Conservation (phyloP, 306 rosid species). For the Medicago ruthenica region DNA sequence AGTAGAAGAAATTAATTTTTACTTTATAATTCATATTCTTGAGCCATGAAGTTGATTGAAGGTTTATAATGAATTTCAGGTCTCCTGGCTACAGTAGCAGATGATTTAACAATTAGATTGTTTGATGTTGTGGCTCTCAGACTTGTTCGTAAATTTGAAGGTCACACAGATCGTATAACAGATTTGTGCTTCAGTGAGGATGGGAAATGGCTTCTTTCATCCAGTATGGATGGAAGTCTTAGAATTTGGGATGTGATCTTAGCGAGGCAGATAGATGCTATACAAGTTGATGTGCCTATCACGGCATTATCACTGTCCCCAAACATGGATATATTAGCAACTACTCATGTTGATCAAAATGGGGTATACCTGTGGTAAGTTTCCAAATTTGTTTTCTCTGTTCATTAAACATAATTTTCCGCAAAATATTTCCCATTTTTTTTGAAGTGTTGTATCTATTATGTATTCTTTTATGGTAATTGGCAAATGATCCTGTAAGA, state of each 20-base stretch:
- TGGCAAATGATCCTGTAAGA: conserved; percentile 16
- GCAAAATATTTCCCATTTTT: neutral
- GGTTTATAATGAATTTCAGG: conserved; percentile 57
- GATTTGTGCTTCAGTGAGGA: conserved; percentile 98
- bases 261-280: conserved; percentile 86
- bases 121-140: conserved; percentile 83
- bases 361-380: conserved; percentile 91
- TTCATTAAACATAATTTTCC: conserved; percentile 5
- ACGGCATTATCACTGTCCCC: conserved; percentile 89
- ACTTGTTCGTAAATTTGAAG: conserved; percentile 91
- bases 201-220: conserved; percentile 94
- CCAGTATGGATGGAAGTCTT: conserved; percentile 97
- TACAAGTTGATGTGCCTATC: conserved; percentile 78
- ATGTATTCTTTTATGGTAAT: conserved; percentile 20
- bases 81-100: conserved; percentile 84
- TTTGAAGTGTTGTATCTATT: conserved; percentile 7
- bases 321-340: conserved; percentile 90
- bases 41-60: conserved; percentile 30
- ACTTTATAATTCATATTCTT: conserved; percentile 24
- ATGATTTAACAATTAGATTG: conserved; percentile 76
- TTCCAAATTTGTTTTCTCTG: conserved; percentile 33
- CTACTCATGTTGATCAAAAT: conserved; percentile 91
- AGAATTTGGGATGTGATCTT: conserved; percentile 91
- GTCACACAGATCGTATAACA: conserved; percentile 88
- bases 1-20: conserved; percentile 19